phyloP scores from a whole-genome alignment of 257 asterid species.

The Salvia rosmarinus region DNA sequence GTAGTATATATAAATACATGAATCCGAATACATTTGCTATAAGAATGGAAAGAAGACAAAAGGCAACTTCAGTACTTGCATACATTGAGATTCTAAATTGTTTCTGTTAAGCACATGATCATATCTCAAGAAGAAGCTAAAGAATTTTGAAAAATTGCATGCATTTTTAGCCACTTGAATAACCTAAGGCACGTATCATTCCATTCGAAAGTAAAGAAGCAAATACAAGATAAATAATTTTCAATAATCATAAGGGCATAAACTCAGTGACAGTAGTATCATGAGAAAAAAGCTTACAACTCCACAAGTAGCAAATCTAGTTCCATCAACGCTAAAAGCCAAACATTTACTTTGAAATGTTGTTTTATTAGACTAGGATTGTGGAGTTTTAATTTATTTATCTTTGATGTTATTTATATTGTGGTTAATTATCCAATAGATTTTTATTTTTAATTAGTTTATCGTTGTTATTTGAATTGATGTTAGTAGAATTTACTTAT shows the following conservation, averaged over 20 bases:
- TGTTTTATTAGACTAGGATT: too few relatives aligned
- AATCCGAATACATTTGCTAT: slow-evolving; percentile 20
- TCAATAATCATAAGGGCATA: slow-evolving; percentile 14
- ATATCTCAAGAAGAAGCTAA: slow-evolving; percentile 16
- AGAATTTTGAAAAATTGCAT: slow-evolving; percentile 2
- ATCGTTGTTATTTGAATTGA: too few relatives aligned
- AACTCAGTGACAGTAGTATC: slow-evolving; percentile 6
- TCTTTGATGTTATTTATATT: too few relatives aligned
- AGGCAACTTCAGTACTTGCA: slow-evolving; percentile 22
- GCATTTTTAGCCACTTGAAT: slow-evolving; percentile 90
- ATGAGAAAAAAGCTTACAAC: slow-evolving; percentile 59
- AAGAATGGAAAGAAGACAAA: slow-evolving; percentile 21
- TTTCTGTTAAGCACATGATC: slow-evolving; percentile 8
- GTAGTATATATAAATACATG: too few relatives aligned
- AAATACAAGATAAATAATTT: slow-evolving; percentile 11
- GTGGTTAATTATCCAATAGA: too few relatives aligned
- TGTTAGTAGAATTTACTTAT: too few relatives aligned
- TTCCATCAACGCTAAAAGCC: slow-evolving; percentile 91
- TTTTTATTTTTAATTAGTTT: too few relatives aligned
- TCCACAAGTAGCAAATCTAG: slow-evolving; percentile 92
- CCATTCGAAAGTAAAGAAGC: slow-evolving; percentile 33
- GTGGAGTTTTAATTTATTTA: too few relatives aligned
- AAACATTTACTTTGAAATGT: too few relatives aligned
- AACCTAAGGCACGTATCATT: slow-evolving; percentile 93
- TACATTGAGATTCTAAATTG: slow-evolving; percentile 20